These are phyloP conservation scores for Papiliotrema nemorosa DNA, from an alignment of 1,284 basidiomycete species.

Conservation along the genomic window DNA sequence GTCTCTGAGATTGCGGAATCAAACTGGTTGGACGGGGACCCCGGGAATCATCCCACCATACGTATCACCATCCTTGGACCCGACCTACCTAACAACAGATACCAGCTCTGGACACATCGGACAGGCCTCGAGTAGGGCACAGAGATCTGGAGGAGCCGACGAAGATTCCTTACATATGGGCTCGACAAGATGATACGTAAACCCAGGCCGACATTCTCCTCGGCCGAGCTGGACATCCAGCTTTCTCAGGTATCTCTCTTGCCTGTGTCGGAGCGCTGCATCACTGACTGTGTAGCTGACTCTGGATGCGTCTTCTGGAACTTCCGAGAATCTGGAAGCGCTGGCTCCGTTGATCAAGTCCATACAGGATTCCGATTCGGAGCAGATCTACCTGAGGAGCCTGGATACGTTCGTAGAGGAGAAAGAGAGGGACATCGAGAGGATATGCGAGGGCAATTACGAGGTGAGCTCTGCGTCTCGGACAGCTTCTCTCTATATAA, in stretches of 20 bases:
- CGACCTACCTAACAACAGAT: no score
- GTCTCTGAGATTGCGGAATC: no score
- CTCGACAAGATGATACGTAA: constrained; percentile 35
- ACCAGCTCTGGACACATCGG: no score
- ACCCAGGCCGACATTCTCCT: constrained; percentile 43
- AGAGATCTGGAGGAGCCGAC: neutral
- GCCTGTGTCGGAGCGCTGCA: neutral
- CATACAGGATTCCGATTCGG: constrained; percentile 83
- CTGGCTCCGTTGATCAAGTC: constrained; percentile 89
- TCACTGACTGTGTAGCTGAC: constrained; percentile 32
- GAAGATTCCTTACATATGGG: neutral
- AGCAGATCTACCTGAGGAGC: constrained; percentile 84
- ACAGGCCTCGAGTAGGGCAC: neutral
- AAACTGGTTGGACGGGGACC: no score
- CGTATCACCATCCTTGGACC: no score
- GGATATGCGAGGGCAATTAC: constrained; percentile 92
- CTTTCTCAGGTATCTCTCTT: constrained; percentile 39
- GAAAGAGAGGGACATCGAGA: constrained; percentile 94
- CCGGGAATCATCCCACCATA: no score
- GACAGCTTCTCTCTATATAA: no score
- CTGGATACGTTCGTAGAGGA: constrained; percentile 82
- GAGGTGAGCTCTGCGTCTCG: no score
- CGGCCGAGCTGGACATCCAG: constrained; percentile 48
- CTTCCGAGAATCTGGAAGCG: constrained; percentile 79
- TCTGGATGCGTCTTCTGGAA: constrained; percentile 36